Percentiles rank a stretch among this genome's conserved stretches.
These are phyloP conservation scores for Mycena capillaripes DNA, from an alignment of 768 basidiomycete species.

Conservation along the genomic window DNA sequence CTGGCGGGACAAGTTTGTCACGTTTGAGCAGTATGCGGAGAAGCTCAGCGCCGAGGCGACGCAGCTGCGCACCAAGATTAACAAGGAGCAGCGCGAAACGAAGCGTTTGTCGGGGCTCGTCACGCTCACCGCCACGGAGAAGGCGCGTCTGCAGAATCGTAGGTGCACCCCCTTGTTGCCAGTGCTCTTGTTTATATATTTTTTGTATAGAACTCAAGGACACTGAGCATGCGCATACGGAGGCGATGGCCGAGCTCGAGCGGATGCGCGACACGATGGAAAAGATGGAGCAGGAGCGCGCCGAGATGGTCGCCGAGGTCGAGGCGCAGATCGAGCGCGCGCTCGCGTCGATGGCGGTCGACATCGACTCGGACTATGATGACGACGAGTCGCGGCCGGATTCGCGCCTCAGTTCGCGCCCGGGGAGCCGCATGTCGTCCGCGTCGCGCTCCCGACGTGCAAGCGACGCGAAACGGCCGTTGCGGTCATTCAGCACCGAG, in stretches of 20 bases:
- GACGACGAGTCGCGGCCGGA: slow-evolving; percentile 72
- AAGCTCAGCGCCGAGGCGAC: slow-evolving; percentile 89
- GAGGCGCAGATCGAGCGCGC: slow-evolving; percentile 93
- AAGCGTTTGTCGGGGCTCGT: slow-evolving; percentile 87
- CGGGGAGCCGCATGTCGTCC: slow-evolving; percentile 75
- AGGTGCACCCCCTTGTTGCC: slow-evolving; percentile 47
- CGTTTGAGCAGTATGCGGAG: slow-evolving; percentile 95
- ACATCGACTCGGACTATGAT: slow-evolving; percentile 79
- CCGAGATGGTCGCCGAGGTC: slow-evolving; percentile 93
- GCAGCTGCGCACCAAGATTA: slow-evolving; percentile 89
- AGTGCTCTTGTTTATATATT: neutral
- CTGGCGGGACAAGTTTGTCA: slow-evolving; percentile 95
- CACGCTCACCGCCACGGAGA: slow-evolving; percentile 83
- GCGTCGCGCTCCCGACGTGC: slow-evolving; percentile 69
- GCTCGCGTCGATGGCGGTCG: slow-evolving; percentile 87
- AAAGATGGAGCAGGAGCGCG: slow-evolving; percentile 88
- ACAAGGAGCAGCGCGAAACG: slow-evolving; percentile 91
- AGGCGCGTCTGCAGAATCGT: slow-evolving; percentile 84
- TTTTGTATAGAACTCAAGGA: slow-evolving; percentile 75
- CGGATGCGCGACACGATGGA: slow-evolving; percentile 90
- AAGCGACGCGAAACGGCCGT: slow-evolving; percentile 72
- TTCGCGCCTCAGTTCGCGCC: slow-evolving; percentile 72
- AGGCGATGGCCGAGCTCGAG: slow-evolving; percentile 85
- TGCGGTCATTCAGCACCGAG: slow-evolving; percentile 84
- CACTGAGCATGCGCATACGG: slow-evolving; percentile 85